These are phyloP conservation scores for Populus euphratica DNA, from an alignment of 345 rosid genomes.

Conservation along the genomic window DNA sequence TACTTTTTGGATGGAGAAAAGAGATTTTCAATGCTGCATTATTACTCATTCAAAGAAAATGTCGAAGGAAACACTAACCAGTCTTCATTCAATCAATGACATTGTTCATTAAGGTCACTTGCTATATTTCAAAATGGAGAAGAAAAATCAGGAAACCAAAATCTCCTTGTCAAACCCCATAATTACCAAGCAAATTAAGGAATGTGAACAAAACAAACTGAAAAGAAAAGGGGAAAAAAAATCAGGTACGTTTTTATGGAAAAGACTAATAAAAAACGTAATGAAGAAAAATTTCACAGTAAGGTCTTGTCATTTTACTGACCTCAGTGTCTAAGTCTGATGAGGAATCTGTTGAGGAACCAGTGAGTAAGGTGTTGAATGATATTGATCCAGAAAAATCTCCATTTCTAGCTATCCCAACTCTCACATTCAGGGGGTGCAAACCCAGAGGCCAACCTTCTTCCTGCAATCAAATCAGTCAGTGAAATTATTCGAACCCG, in stretches of 20 bases:
- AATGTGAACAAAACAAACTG: constrained; percentile 7
- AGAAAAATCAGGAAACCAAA: not conserved
- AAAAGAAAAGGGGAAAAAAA: constrained; percentile 1
- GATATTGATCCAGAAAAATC: constrained; percentile 39
- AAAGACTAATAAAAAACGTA: not conserved
- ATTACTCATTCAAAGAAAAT: not conserved
- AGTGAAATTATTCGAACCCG: not conserved
- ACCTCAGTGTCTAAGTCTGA: constrained; percentile 64
- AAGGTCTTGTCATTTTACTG: constrained; percentile 23
- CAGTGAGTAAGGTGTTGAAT: constrained; percentile 42
- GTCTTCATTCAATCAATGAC: not conserved
- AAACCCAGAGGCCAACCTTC: constrained; percentile 55
- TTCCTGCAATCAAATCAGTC: constrained; percentile 28
- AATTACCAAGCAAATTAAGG: constrained; percentile 5
- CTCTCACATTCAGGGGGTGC: constrained; percentile 41
- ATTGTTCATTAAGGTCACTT: not conserved
- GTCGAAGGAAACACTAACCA: not conserved
- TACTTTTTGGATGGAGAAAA: not conserved
- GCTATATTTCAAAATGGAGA: not conserved
- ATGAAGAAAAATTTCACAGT: not conserved
- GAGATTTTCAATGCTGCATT: not conserved
- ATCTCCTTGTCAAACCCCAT: not conserved
- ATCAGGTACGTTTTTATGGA: not conserved
- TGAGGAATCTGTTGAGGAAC: constrained; percentile 41
- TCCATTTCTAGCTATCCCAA: constrained; percentile 31